Conservation (phyloP, 495 filamentous ascomycete genomes). For the Hypoxylon lienhwacheense region DNA sequence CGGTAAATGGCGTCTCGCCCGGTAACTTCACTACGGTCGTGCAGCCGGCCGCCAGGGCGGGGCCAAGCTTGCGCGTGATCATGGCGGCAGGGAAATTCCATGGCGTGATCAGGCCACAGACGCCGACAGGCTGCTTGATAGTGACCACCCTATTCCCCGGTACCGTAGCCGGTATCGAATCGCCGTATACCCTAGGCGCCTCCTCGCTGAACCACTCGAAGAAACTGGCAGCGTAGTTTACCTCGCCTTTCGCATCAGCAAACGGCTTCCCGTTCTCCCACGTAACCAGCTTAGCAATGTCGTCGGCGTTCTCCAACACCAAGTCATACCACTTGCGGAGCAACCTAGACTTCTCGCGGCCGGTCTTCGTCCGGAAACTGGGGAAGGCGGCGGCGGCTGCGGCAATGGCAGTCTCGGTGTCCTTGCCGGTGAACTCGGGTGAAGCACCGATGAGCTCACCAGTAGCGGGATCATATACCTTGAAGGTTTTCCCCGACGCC, state of each 20-base stretch:
- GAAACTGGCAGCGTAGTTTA: conserved; percentile 72
- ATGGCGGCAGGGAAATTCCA: conserved; percentile 97
- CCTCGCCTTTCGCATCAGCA: conserved; percentile 73
- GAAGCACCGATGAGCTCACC: conserved; percentile 77
- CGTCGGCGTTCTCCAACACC: conserved; percentile 83
- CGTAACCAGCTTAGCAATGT: conserved; percentile 87
- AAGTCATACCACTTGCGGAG: conserved; percentile 89
- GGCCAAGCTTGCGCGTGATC: conserved; percentile 86
- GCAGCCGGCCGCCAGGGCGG: conserved; percentile 73
- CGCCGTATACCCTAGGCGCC: conserved; percentile 70
- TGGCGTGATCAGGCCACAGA: conserved; percentile 92
- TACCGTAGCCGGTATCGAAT: conserved; percentile 72
- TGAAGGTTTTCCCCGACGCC: conserved; percentile 76
- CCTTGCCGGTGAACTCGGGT: conserved; percentile 75
- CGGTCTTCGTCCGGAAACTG: conserved; percentile 71
- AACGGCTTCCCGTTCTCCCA: conserved; percentile 78
- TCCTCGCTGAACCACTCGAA: conserved; percentile 84
- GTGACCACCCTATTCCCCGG: conserved; percentile 76
- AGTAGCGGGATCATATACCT: conserved; percentile 79
- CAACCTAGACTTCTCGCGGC: conserved; percentile 78
- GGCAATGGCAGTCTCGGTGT: conserved; percentile 76
- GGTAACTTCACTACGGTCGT: conserved; percentile 85
- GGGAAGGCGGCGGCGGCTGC: conserved; percentile 76
- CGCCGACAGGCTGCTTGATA: conserved; percentile 84
- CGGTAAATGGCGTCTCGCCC: conserved; percentile 82